Evolutionary conservation across 768 basidiomycete species (phyloP).

Genomic region (Mycena sanguinolenta): DNA sequence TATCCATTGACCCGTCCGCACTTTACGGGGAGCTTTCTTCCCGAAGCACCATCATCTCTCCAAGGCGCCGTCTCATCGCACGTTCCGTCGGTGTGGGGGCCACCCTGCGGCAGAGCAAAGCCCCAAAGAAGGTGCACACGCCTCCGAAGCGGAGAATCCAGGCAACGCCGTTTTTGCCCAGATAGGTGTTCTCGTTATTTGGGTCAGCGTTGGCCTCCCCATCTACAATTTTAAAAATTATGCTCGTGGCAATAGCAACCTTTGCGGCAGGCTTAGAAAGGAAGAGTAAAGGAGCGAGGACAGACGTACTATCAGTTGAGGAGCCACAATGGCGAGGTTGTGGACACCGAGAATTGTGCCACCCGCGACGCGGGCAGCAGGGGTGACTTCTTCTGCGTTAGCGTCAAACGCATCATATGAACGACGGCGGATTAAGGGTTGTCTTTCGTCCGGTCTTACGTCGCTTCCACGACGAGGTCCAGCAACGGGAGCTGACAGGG

Average conservation of each 20-base stretch:
- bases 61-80: constrained; percentile 86
- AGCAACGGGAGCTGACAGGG: constrained; percentile 62
- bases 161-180: constrained; percentile 90
- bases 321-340: constrained; percentile 94
- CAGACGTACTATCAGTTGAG: constrained; percentile 89
- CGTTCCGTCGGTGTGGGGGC: constrained; percentile 93
- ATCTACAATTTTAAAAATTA: constrained; percentile 63
- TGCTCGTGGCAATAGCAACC: constrained; percentile 25
- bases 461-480: constrained; percentile 49
- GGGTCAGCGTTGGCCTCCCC: constrained; percentile 65
- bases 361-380: constrained; percentile 73
- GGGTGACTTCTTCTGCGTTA: constrained; percentile 48
- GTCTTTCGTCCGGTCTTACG: constrained; percentile 69
- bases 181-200: constrained; percentile 67
- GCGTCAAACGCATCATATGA: constrained; percentile 66
- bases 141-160: constrained; percentile 97
- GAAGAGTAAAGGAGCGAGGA: background rate
- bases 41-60: constrained; percentile 82
- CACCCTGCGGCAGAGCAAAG: constrained; percentile 82
- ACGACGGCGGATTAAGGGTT: constrained; percentile 72
- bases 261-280: background rate
- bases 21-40: constrained; percentile 58
- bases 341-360: constrained; percentile 96
- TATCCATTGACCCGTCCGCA: constrained; percentile 46
- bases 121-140: constrained; percentile 64